Evolutionary conservation across 176 grass and related monocot species (phyloP).

Genomic region (Zea luxurians): DNA sequence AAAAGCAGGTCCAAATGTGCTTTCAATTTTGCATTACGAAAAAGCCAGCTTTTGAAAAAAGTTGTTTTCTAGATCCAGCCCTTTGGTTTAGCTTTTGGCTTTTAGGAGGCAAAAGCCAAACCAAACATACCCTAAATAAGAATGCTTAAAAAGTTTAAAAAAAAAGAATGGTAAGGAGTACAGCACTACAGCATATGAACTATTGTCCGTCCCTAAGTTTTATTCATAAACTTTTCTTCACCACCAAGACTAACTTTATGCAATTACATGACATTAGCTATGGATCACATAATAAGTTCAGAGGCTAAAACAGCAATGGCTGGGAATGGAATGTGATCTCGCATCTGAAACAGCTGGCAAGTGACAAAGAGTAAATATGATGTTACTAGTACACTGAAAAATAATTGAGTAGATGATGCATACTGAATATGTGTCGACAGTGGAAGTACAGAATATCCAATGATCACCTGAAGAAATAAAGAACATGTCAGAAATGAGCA

Average conservation of each 20-base stretch:
- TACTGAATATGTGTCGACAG: slow-evolving; percentile 94
- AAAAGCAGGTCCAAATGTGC: too few species aligned
- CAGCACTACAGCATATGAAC: slow-evolving; percentile 13
- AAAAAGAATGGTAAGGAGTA: background rate
- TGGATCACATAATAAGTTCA: slow-evolving; percentile 22
- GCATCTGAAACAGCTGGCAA: background rate
- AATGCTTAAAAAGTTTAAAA: background rate
- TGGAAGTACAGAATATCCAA: slow-evolving; percentile 94
- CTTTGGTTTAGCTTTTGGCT: too few species aligned
- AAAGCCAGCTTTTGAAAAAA: too few species aligned
- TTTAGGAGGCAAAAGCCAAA: too few species aligned
- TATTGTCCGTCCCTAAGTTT: background rate
- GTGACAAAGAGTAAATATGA: slow-evolving; percentile 5
- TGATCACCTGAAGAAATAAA: slow-evolving; percentile 59
- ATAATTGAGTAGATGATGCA: slow-evolving; percentile 42
- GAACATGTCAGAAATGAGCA: slow-evolving; percentile 40
- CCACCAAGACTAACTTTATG: background rate
- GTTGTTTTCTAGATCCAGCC: too few species aligned
- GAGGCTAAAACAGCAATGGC: slow-evolving; percentile 24
- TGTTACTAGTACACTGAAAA: slow-evolving; percentile 11
- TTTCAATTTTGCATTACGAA: too few species aligned
- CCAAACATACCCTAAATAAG: background rate
- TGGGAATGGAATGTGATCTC: slow-evolving; percentile 16
- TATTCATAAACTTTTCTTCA: slow-evolving; percentile 6
- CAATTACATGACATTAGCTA: slow-evolving; percentile 22